Evolutionary conservation across 495 filamentous ascomycete genomes (phyloP), one percentile per base, ranked within the genome.

Genomic region (Xylaria castorea): DNA sequence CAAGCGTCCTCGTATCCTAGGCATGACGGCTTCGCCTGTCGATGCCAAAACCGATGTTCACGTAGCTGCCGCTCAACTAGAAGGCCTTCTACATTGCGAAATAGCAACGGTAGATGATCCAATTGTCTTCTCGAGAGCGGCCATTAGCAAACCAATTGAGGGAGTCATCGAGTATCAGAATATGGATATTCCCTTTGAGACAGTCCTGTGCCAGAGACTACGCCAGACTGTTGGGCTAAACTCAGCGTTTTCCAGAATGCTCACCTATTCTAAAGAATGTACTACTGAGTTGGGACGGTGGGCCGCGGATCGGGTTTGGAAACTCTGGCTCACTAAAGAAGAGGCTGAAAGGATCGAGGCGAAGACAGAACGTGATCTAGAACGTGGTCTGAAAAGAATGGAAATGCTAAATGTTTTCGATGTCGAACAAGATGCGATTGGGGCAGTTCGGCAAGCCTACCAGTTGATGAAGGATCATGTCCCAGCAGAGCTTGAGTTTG

Each of bases 21-120:
- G 95, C 22, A 97, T 99, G 95, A 99, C 96, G 11, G 96, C 96
- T 20, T 98, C 95, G 12, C 96, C 96, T 2, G 91, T 98, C n/a
- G 95, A 98, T 83, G 90, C 92, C 3, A 91, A 92, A 74, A 85
- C 87, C 0, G 89, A 96, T 75, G 87, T 93, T 32, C 82, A 88
- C 27, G 83, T 89, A 51, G 92, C 92, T 68, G 94, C 94, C 30
- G 91, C 89, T 36, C 88, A 93, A 70, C 87, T 99, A 0, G 96
- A 99, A 76, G 85, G 80, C 0, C 83, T 97, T 25, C 86, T 99
- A 25, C 85, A 97, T 73, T 90, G 89, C 77, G 88, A 91, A 73
- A 98, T 98, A 76, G 91, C 91, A 36, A 99, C 96, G 0, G 89
- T 93, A 6, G 88, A 89, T 5, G 91, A 97, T 55, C 77, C 90